A percentile compares a stretch with the other conserved stretches of the same genome.
Evolutionary conservation across 164 flowering plant species (phyloP).

Genomic region (Berberis vulgaris): DNA sequence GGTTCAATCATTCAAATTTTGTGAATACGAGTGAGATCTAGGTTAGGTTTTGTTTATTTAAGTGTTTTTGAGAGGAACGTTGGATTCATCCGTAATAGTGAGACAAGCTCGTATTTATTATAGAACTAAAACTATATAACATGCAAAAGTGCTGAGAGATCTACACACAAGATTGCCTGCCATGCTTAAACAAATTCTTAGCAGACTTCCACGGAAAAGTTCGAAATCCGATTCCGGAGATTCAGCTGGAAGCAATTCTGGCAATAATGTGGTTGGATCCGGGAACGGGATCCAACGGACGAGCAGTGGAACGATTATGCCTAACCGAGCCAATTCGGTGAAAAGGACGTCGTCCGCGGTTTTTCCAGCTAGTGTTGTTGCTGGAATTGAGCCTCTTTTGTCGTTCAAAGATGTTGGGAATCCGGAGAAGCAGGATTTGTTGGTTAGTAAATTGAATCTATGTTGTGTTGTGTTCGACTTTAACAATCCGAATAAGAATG

Average conservation of each 20-base stretch:
- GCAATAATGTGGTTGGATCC: constrained; percentile 4
- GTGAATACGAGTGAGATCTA: too few species aligned
- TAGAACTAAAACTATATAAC: too few species aligned
- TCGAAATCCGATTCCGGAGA: constrained; percentile 41
- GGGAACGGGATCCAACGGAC: constrained; percentile 22
- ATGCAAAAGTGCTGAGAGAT: too few species aligned
- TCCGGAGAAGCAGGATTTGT: constrained; percentile 66
- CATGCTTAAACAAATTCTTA: constrained; percentile 75
- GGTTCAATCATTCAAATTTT: too few species aligned
- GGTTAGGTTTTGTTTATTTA: too few species aligned
- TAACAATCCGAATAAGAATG: constrained; percentile 51
- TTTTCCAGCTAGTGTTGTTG: constrained; percentile 64
- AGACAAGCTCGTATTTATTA: too few species aligned
- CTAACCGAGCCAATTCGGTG: constrained; percentile 25
- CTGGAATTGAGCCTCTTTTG: constrained; percentile 69
- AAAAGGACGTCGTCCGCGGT: constrained; percentile 77
- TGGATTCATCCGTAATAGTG: too few species aligned
- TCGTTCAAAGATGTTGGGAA: constrained; percentile 77
- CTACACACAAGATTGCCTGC: not conserved
- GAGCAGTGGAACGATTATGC: constrained; percentile 18
- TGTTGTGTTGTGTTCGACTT: constrained; percentile 82
- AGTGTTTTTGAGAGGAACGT: too few species aligned
- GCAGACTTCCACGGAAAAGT: constrained; percentile 57
- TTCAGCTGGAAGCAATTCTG: constrained; percentile 15
- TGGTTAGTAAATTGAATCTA: constrained; percentile 73